Percentiles rank a stretch among this genome's conserved stretches.
These are phyloP conservation scores for Phytophthora megakarya DNA, from an alignment of 352 stramenopile genomes.

Conservation along the genomic window DNA sequence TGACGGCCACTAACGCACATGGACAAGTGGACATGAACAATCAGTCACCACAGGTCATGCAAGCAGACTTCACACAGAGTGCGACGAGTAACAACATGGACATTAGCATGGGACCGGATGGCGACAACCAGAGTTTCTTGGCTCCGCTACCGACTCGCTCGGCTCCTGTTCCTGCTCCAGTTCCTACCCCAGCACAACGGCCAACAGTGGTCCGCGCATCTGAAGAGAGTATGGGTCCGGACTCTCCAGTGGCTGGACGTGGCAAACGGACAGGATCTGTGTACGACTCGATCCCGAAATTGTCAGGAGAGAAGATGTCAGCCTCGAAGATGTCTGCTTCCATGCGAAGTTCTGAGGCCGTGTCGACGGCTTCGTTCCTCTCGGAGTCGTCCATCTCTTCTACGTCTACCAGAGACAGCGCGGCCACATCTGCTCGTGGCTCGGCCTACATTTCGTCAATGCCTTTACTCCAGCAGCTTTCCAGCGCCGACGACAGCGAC, in stretches of 20 bases:
- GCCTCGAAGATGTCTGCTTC: conserved; percentile 24
- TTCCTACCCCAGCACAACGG: background rate
- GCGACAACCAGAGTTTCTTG: conserved; percentile 33
- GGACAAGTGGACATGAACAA: conserved; percentile 21
- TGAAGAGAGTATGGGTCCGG: conserved; percentile 35
- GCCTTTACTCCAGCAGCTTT: conserved; percentile 36
- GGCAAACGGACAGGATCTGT: conserved; percentile 36
- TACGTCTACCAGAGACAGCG: conserved; percentile 31
- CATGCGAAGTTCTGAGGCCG: conserved; percentile 21
- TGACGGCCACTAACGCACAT: conserved; percentile 39
- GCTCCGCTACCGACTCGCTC: conserved; percentile 12
- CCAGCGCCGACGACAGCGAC: conserved; percentile 31
- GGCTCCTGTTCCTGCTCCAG: background rate
- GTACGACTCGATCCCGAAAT: conserved; percentile 38
- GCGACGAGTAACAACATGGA: conserved; percentile 18
- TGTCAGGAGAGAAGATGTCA: conserved; percentile 35
- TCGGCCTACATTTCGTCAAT: conserved; percentile 34
- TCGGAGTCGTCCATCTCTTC: conserved; percentile 33
- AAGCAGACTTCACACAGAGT: conserved; percentile 33
- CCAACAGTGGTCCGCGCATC: conserved; percentile 16
- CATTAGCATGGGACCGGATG: conserved; percentile 36
- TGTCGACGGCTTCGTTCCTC: conserved; percentile 34
- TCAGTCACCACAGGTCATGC: conserved; percentile 1
- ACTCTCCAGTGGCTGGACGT: conserved; percentile 30
- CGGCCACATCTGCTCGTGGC: conserved; percentile 7